Conservation (phyloP, 495 filamentous ascomycete species). For the Hypoxylon rickii region DNA sequence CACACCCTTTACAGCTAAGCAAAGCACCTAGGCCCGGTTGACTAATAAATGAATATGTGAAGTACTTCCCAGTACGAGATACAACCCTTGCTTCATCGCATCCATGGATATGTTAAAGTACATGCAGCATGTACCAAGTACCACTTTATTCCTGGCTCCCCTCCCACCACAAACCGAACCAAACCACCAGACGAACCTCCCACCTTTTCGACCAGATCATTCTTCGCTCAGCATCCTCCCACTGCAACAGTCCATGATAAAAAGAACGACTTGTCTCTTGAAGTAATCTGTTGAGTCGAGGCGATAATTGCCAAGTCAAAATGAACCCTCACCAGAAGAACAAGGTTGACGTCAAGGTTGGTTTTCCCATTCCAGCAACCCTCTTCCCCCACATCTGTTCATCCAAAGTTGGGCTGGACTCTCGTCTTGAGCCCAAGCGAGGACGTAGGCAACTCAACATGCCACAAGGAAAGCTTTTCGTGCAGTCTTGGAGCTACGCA, state of each 20-base stretch:
- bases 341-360: constrained; percentile 92
- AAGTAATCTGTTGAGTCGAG: constrained; percentile 16
- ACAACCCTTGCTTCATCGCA: no score
- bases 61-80: no score
- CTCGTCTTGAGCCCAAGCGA: constrained; percentile 8
- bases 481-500: background rate
- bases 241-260: constrained; percentile 19
- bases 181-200: constrained; percentile 5
- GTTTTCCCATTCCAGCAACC: constrained; percentile 40
- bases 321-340: constrained; percentile 98
- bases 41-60: no score
- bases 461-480: background rate
- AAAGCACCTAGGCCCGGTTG: no score
- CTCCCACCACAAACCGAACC: background rate
- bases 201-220: constrained; percentile 15
- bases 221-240: constrained; percentile 13
- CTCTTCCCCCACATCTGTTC: constrained; percentile 8
- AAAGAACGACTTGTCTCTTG: constrained; percentile 8
- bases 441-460: background rate
- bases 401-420: constrained; percentile 19
- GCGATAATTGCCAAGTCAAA: constrained; percentile 35
- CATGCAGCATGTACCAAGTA: no score
- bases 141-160: no score
- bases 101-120: no score
- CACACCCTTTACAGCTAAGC: no score